A percentile compares a stretch with the other conserved stretches of the same genome.
These are phyloP conservation scores for Leccinum variicolor DNA, from an alignment of 768 basidiomycete species.

Conservation along the genomic window DNA sequence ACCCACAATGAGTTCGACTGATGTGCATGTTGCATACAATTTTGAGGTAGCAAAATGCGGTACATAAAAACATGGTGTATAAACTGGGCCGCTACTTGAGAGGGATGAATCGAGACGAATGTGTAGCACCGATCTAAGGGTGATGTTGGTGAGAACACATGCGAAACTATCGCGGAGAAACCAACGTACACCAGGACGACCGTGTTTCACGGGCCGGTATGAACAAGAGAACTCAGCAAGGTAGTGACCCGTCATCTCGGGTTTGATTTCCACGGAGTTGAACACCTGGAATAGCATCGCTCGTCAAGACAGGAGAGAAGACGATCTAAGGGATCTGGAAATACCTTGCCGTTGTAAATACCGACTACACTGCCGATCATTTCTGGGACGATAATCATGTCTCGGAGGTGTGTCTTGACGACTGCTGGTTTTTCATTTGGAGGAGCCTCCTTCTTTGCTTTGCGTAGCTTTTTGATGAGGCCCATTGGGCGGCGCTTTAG, in stretches of 20 bases:
- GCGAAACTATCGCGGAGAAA: neutral
- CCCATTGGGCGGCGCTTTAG: slow-evolving; percentile 98
- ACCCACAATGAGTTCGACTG: neutral
- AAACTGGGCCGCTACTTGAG: slow-evolving; percentile 72
- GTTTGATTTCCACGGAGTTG: slow-evolving; percentile 98
- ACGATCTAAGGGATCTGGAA: slow-evolving; percentile 11
- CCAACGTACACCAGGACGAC: slow-evolving; percentile 93
- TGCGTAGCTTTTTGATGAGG: slow-evolving; percentile 98
- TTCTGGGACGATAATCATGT: slow-evolving; percentile 99
- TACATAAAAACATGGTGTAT: slow-evolving; percentile 25
- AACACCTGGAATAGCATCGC: slow-evolving; percentile 53
- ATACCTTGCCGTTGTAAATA: slow-evolving; percentile 96
- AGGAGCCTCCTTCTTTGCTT: slow-evolving; percentile 99
- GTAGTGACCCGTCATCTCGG: slow-evolving; percentile 99
- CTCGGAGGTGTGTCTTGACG: slow-evolving; percentile 98
- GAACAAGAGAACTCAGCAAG: slow-evolving; percentile 97
- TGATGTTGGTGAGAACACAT: slow-evolving; percentile 10
- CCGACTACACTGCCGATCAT: slow-evolving; percentile 99
- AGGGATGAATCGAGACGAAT: slow-evolving; percentile 90
- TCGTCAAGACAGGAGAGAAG: neutral
- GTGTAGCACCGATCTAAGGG: slow-evolving; percentile 80
- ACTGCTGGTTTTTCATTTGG: slow-evolving; percentile 98
- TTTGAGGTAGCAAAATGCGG: slow-evolving; percentile 29
- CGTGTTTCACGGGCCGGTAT: slow-evolving; percentile 99
- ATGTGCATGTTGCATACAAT: slow-evolving; percentile 37